Evolutionary conservation across 2,329 filamentous ascomycete species (phyloP).

Genomic region (Eurotiales sp.): DNA sequence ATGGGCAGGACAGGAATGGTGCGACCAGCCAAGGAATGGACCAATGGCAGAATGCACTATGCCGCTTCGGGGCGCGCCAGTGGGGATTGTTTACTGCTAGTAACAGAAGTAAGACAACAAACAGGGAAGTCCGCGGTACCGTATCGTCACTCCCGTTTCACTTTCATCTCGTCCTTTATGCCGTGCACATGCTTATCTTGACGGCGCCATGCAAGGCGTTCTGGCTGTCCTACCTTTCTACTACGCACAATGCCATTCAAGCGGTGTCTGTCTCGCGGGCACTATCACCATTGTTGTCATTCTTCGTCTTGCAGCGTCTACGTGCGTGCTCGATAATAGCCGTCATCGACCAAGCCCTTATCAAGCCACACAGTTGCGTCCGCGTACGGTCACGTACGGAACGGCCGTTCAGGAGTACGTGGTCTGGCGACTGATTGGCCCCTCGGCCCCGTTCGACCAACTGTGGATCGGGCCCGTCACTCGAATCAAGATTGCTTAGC

Average conservation of each 20-base stretch:
- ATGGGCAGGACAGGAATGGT: background rate
- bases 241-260: too few species aligned
- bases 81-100: too few species aligned
- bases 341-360: background rate
- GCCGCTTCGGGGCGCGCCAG: background rate
- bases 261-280: too few species aligned
- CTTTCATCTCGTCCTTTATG: too few species aligned
- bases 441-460: background rate
- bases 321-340: too few species aligned
- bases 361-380: too few species aligned
- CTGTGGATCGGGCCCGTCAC: background rate
- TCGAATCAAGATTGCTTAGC: background rate
- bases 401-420: background rate
- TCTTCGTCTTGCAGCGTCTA: too few species aligned
- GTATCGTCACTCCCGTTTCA: background rate
- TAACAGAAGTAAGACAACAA: background rate
- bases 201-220: too few species aligned
- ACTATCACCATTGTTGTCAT: too few species aligned
- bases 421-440: background rate
- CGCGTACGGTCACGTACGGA: background rate
- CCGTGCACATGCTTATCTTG: too few species aligned
- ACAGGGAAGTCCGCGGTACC: constrained; percentile 5
- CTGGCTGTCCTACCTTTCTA: too few species aligned
- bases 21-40: constrained; percentile 4
- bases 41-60: constrained; percentile 6